Percentiles rank a stretch among this genome's conserved stretches.
Evolutionary conservation across 306 rosid species (phyloP).

Genomic region (Ormosia emarginata): DNA sequence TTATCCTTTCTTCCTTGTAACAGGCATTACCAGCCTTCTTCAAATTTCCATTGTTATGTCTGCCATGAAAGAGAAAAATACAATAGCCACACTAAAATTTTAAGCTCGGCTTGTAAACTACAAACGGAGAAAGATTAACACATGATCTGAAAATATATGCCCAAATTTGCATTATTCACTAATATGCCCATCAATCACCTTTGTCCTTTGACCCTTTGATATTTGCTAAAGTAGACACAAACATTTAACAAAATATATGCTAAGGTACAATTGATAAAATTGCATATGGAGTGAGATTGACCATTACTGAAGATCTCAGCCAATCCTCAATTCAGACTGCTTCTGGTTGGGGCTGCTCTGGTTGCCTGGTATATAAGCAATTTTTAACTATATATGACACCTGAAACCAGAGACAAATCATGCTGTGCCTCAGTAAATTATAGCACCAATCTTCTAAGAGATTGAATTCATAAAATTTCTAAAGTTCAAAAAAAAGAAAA

Average conservation of each 20-base stretch:
- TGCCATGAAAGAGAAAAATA: background rate
- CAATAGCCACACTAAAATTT: background rate
- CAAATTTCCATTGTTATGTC: slow-evolving; percentile 7
- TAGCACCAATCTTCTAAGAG: background rate
- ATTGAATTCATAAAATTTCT: background rate
- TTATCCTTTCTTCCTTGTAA: background rate
- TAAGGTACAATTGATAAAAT: background rate
- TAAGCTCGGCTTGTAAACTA: background rate
- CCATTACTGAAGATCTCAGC: background rate
- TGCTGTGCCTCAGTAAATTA: background rate
- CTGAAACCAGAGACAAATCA: slow-evolving; percentile 17
- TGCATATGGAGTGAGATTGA: background rate
- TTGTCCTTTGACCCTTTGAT: background rate
- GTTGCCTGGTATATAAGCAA: background rate
- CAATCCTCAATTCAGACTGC: background rate
- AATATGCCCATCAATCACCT: background rate
- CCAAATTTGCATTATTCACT: background rate
- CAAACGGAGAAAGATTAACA: background rate
- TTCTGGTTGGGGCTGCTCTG: background rate
- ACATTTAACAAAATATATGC: background rate
- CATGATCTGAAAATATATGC: background rate
- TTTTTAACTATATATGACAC: background rate
- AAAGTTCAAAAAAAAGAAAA: no score
- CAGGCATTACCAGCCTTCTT: background rate
- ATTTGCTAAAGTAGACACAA: background rate